Percentiles rank a stretch among this genome's conserved stretches.
These are phyloP conservation scores for Trichoderma endophyticum DNA, from an alignment of 2,329 filamentous ascomycete genomes.

Conservation along the genomic window DNA sequence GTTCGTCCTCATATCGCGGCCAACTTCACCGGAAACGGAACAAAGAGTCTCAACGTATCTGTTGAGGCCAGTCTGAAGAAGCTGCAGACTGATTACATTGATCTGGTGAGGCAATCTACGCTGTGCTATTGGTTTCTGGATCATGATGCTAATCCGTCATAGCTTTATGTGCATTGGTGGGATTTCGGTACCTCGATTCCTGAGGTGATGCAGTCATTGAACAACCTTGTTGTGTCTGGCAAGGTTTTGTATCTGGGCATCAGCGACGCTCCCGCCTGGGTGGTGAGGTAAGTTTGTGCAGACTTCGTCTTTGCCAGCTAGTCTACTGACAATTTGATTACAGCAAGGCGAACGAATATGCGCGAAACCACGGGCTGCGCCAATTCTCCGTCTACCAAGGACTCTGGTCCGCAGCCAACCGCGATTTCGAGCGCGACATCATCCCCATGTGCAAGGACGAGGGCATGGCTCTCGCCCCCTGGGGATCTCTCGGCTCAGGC, in stretches of 20 bases:
- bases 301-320: no score
- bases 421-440: conserved; percentile 43
- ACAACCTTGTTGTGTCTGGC: conserved; percentile 55
- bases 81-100: conserved; percentile 66
- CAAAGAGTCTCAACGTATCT: conserved; percentile 58
- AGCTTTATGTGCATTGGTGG: conserved; percentile 65
- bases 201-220: conserved; percentile 67
- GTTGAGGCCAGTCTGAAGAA: conserved; percentile 56
- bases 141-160: not conserved
- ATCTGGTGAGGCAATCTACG: conserved; percentile 45
- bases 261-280: conserved; percentile 67
- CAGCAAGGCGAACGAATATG: conserved; percentile 65
- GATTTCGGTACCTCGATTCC: conserved; percentile 64
- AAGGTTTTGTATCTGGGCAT: conserved; percentile 66
- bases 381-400: conserved; percentile 58
- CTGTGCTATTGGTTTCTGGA: fast-evolving
- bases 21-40: conserved; percentile 57
- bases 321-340: not conserved
- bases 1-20: conserved; percentile 43
- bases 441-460: conserved; percentile 43
- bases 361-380: conserved; percentile 65
- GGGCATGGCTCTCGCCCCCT: conserved; percentile 55
- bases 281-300: conserved; percentile 44
- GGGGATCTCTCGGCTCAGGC: conserved; percentile 54
- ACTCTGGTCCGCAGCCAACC: conserved; percentile 38